Base-by-base conservation (phyloP, 2,329 filamentous ascomycete genomes). In the Penicillium sp. region DNA sequence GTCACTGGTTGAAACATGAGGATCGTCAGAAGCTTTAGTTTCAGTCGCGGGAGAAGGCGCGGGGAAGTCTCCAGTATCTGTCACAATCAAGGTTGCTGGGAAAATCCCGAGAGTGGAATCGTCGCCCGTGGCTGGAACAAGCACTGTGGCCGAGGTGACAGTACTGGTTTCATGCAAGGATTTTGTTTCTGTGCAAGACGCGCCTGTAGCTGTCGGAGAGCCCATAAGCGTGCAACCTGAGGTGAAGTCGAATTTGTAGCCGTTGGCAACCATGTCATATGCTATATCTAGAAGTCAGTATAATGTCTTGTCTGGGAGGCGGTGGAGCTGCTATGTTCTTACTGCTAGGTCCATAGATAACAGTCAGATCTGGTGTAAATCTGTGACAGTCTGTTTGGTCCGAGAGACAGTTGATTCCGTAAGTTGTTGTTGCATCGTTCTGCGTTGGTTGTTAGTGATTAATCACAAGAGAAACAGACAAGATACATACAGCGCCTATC, bases 341-440 rank as follows among this genome's bases (percentile, higher is more conserved):
- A 56, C 54, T 56, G 9, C 5, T 46, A 3, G 49, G 48, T 23
- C 40, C 54, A 15, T 45, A 52, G 21, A 53, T 21, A 13, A 56
- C 41, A 4, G 54, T 56, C 41, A 56, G 9, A 41, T 56, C 54
- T n/a, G 49, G 54, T 2, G 21, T 53, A 29, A 56, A 56, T 41
- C 19, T 19, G 34, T 47, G 41, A n/a, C 54, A 56, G 6, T 23
- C 21, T 21, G 27, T 9, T 23, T 21, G 25, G 13, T 38, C 46
- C 5, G 53, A 31, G 5, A 56, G 54, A 46, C 54, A 56, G 33
- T 53, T 56, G 54, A 56, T 40, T 11, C 34, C 49, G 38, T 56
- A 56, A 16, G 49, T 46, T 25, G 54, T 56, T 5, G 41, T 34
- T 27, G 29, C 54, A 16, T 40, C 49, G 7, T 39, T 34, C 54